Evolutionary conservation across 2,329 filamentous ascomycete genomes (phyloP), one percentile per base, ranked within the genome.

Genomic region (Cercospora janseana): DNA sequence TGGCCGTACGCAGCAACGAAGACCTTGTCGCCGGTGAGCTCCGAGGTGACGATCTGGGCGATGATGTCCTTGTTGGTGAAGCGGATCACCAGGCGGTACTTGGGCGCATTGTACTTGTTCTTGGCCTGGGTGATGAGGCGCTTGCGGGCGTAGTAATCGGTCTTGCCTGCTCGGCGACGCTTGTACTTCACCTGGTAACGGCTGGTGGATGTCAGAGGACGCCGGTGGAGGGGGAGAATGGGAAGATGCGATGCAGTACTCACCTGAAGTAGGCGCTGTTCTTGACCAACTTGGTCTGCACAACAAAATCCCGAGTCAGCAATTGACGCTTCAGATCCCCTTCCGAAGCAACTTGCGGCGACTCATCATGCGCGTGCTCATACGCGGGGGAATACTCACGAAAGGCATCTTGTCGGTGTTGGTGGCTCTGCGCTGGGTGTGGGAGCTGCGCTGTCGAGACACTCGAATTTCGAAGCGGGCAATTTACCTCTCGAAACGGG

Each of bases 71-170:
- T 89, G 87, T 97, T 70, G 64, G 68, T 70, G 67, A 70, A 70
- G 62, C 93, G 93, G 74, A 98, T 89, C 65, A 98, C 93, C 72
- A 98, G 87, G 72, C 93, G 88, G 87, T 98, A 97, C 85, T 98
- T 98, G 78, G 93, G 93, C 61, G 93, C 87, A 80, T 95, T 95
- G 87, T 97, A 98, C 87, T 98, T 98, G 89, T 98, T 98, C 89
- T 97, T 98, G 80, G 93, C 93, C 84, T 98, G 93, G 81, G 89
- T 91, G 82, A 97, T 93, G 77, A 98, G 83, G 72, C 93, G 87
- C 88, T 97, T 97, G 76, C 93, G 92, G 74, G 93, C 93, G 77
- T 96, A 97, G 89, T 98, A 98, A 76, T 98, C 93, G 80, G 93
- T 98, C 88, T 98, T 98, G 74, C 93, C 93, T 71, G 86, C 73